These are phyloP conservation scores for Infundibulicybe gibba DNA, from an alignment of 768 basidiomycete genomes.

Conservation along the genomic window DNA sequence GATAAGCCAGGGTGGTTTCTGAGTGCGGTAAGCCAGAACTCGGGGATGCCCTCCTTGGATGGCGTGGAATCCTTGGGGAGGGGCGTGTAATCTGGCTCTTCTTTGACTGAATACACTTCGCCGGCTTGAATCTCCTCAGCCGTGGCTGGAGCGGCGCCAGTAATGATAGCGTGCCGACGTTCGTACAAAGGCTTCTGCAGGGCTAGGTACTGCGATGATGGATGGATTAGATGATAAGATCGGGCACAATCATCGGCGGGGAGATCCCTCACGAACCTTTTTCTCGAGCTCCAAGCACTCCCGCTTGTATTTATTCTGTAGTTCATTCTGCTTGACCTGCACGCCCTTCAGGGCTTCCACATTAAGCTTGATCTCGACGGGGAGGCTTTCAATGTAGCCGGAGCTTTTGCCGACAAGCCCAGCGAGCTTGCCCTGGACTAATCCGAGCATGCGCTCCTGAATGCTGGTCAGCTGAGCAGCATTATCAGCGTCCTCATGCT, in stretches of 20 bases:
- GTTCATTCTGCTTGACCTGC: conserved; percentile 85
- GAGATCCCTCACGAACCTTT: conserved; percentile 55
- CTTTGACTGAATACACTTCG: conserved; percentile 66
- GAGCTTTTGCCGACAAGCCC: conserved; percentile 87
- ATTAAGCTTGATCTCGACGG: conserved; percentile 74
- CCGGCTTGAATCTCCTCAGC: conserved; percentile 83
- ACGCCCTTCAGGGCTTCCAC: conserved; percentile 93
- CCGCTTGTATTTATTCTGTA: conserved; percentile 92
- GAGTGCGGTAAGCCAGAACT: conserved; percentile 98
- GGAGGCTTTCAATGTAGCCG: conserved; percentile 90
- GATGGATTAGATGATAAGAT: background rate
- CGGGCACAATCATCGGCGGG: conserved; percentile 1
- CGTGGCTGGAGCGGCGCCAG: conserved; percentile 70
- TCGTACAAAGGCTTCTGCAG: conserved; percentile 84
- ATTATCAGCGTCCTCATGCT: conserved; percentile 55
- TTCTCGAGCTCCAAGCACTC: conserved; percentile 95
- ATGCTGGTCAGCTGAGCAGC: conserved; percentile 32
- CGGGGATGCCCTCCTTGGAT: conserved; percentile 63
- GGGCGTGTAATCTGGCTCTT: conserved; percentile 66
- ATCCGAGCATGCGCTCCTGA: conserved; percentile 68
- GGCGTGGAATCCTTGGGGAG: conserved; percentile 50
- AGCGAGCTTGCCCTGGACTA: conserved; percentile 88
- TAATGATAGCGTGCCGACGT: conserved; percentile 81
- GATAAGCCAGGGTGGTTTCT: conserved; percentile 85
- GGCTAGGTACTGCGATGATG: conserved; percentile 55